These are phyloP conservation scores for Aspergillus unguis DNA, from an alignment of 2,329 filamentous ascomycete species.

Conservation along the genomic window DNA sequence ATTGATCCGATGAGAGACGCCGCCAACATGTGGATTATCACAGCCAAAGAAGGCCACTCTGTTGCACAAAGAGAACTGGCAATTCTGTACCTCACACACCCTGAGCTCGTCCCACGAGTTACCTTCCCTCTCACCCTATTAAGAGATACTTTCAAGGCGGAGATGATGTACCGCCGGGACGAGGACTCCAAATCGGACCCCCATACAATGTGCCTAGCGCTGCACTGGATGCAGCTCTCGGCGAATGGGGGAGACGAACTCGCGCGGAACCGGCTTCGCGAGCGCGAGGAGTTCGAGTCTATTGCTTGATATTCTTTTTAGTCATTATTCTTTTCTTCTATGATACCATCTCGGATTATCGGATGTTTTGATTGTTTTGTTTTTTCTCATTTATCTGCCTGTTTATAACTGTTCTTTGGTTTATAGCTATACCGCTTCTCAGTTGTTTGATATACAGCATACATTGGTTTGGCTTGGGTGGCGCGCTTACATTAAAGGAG, in stretches of 20 bases:
- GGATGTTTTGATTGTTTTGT: constrained; percentile 1
- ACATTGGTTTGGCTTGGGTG: constrained; percentile 10
- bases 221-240: constrained; percentile 95
- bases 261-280: constrained; percentile 75
- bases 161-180: constrained; percentile 67
- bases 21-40: constrained; percentile 85
- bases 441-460: constrained; percentile 17
- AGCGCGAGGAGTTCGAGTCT: constrained; percentile 62
- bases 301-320: constrained; percentile 43
- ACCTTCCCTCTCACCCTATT: constrained; percentile 81
- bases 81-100: constrained; percentile 88
- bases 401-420: not conserved
- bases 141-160: constrained; percentile 83
- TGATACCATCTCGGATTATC: constrained; percentile 17
- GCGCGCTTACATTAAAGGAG: not conserved
- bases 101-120: constrained; percentile 74
- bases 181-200: constrained; percentile 71
- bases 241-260: constrained; percentile 81
- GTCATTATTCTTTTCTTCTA: constrained; percentile 16
- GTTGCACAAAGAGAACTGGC: constrained; percentile 90
- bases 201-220: constrained; percentile 85
- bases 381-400: constrained; percentile 2
- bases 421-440: not conserved
- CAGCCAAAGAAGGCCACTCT: constrained; percentile 84
- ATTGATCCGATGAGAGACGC: constrained; percentile 62